phyloP scores from a whole-genome alignment of 176 grass and related monocot species.

The Saccharum officinarum region DNA sequence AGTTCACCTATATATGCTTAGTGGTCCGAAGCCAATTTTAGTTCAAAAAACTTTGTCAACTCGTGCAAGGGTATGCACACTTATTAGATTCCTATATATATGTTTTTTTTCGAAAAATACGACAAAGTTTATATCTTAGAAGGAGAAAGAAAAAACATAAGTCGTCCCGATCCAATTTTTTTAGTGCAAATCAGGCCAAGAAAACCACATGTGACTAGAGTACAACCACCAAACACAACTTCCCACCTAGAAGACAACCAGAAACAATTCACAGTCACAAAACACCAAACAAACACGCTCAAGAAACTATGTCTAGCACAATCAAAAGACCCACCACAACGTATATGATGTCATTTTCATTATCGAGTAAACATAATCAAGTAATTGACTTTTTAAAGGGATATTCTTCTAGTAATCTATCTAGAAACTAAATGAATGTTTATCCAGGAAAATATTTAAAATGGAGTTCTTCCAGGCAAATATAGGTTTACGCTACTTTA shows the following conservation, averaged over 20 bases:
- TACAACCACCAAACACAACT: not conserved
- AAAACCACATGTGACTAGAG: not conserved
- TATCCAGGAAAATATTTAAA: not conserved
- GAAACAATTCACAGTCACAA: not conserved
- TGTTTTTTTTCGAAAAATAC: too few species aligned
- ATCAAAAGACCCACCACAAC: not conserved
- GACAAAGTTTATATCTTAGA: too few species aligned
- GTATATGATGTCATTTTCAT: not conserved
- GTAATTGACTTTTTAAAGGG: not conserved
- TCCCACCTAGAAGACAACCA: not conserved
- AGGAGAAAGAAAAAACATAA: too few species aligned
- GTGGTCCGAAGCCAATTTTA: not conserved
- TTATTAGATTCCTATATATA: not conserved
- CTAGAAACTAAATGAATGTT: not conserved
- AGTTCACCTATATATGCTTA: not conserved
- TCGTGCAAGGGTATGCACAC: not conserved
- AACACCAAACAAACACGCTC: not conserved
- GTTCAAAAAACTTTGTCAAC: not conserved
- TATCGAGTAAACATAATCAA: not conserved
- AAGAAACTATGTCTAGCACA: not conserved
- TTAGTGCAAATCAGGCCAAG: not conserved
- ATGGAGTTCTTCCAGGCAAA: not conserved
- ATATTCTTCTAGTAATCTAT: not conserved
- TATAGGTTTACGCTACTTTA: slow-evolving; percentile 3
- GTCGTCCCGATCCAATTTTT: too few species aligned